Percentiles rank a stretch among this genome's conserved stretches.
Conservation (phyloP, 352 stramenopile genomes). For the Albugo laibachii region DNA sequence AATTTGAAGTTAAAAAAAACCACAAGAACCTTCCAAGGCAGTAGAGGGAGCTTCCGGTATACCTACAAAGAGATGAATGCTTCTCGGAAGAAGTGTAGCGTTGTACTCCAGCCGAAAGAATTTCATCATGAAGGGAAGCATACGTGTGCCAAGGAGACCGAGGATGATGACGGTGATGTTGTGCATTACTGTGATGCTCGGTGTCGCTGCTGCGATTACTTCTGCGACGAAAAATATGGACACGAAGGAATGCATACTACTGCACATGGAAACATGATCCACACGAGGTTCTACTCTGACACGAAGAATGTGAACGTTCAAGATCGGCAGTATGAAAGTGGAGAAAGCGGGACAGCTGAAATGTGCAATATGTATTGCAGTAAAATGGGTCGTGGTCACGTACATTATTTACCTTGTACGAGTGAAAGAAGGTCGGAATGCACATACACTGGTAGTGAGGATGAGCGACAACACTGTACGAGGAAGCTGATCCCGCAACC, state of each 20-base stretch:
- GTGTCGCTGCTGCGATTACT: slow-evolving; percentile 58
- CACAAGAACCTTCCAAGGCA: slow-evolving; percentile 37
- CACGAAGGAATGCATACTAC: slow-evolving; percentile 35
- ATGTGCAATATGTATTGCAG: slow-evolving; percentile 71
- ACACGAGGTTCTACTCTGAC: slow-evolving; percentile 48
- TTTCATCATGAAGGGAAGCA: slow-evolving; percentile 24
- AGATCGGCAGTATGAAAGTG: slow-evolving; percentile 46
- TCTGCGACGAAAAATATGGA: slow-evolving; percentile 36
- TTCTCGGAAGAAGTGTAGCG: slow-evolving; percentile 31
- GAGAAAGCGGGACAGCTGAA: slow-evolving; percentile 41
- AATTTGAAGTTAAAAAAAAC: slow-evolving; percentile 52
- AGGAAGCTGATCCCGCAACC: slow-evolving; percentile 30
- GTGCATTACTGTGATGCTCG: slow-evolving; percentile 52
- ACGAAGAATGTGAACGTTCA: slow-evolving; percentile 35
- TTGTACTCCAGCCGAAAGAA: slow-evolving; percentile 17
- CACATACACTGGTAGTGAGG: slow-evolving; percentile 21
- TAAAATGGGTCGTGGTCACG: slow-evolving; percentile 54
- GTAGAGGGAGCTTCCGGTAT: slow-evolving; percentile 39
- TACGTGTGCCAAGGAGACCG: slow-evolving; percentile 11
- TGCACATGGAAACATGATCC: slow-evolving; percentile 63
- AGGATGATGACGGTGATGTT: slow-evolving; percentile 5
- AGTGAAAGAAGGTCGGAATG: slow-evolving; percentile 15
- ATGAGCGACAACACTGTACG: slow-evolving; percentile 44
- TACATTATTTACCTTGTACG: slow-evolving; percentile 54
- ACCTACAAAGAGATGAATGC: slow-evolving; percentile 71